These are phyloP conservation scores for Flagelloscypha sp. DNA, from an alignment of 768 basidiomycete genomes.

Conservation along the genomic window DNA sequence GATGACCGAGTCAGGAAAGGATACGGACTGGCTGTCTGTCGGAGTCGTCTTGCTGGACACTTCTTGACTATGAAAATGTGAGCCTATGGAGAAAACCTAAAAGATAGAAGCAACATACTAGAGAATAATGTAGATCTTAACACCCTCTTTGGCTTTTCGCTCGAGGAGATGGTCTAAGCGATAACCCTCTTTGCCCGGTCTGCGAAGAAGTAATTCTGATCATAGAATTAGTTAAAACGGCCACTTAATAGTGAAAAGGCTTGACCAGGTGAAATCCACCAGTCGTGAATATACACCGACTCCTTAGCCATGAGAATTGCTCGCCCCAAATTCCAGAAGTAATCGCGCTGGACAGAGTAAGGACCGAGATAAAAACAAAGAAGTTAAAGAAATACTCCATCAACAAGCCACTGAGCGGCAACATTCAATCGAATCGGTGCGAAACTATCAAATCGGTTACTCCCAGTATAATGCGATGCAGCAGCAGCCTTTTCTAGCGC, in stretches of 20 bases:
- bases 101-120: slow-evolving; percentile 47
- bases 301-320: slow-evolving; percentile 86
- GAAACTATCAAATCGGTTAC: slow-evolving; percentile 90
- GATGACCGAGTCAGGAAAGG: slow-evolving; percentile 7
- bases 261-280: slow-evolving; percentile 93
- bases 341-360: slow-evolving; percentile 62
- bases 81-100: slow-evolving; percentile 1
- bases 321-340: slow-evolving; percentile 94
- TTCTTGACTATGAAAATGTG: slow-evolving; percentile 57
- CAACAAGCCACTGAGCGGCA: slow-evolving; percentile 95
- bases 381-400: slow-evolving; percentile 52
- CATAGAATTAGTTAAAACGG: slow-evolving; percentile 3
- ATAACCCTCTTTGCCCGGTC: slow-evolving; percentile 79
- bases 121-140: slow-evolving; percentile 91
- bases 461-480: slow-evolving; percentile 67
- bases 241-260: not conserved
- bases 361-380: slow-evolving; percentile 1
- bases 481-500: slow-evolving; percentile 76
- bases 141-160: slow-evolving; percentile 88
- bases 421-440: slow-evolving; percentile 90
- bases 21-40: slow-evolving; percentile 72
- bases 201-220: slow-evolving; percentile 74
- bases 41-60: slow-evolving; percentile 94
- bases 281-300: slow-evolving; percentile 91
- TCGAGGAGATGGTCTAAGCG: slow-evolving; percentile 81